phyloP scores from a whole-genome alignment of 2,329 filamentous ascomycete genomes.

The Arthrinium puccinioides region DNA sequence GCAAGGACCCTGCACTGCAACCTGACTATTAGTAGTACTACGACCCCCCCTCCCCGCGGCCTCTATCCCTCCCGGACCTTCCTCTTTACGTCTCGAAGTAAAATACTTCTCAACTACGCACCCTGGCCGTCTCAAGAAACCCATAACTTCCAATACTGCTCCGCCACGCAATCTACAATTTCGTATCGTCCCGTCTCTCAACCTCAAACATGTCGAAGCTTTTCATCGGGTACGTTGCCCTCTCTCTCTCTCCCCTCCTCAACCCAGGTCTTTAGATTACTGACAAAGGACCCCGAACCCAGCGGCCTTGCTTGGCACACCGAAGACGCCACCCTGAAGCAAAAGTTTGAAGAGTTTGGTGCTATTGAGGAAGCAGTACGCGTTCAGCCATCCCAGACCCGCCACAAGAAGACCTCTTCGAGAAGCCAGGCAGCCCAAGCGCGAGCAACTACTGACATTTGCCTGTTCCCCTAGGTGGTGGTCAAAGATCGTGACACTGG shows the following conservation, averaged over 20 bases:
- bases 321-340: conserved; percentile 75
- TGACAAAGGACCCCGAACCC: no score
- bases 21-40: no score
- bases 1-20: no score
- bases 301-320: conserved; percentile 99
- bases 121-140: no score
- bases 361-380: conserved; percentile 90
- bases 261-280: conserved; percentile 8
- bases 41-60: no score
- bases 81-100: no score
- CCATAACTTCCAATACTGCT: no score
- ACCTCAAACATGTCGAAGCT: conserved; percentile 82
- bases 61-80: no score
- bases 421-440: not conserved
- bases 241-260: not conserved
- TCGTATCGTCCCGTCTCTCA: not conserved
- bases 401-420: not conserved
- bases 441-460: conserved; percentile 9
- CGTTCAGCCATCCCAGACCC: conserved; percentile 20
- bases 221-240: conserved; percentile 73
- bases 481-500: conserved; percentile 97
- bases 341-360: conserved; percentile 91
- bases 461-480: conserved; percentile 59
- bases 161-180: no score
- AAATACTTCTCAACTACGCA: no score